phyloP scores from a whole-genome alignment of 495 filamentous ascomycete genomes.

The Cercophora sp. region DNA sequence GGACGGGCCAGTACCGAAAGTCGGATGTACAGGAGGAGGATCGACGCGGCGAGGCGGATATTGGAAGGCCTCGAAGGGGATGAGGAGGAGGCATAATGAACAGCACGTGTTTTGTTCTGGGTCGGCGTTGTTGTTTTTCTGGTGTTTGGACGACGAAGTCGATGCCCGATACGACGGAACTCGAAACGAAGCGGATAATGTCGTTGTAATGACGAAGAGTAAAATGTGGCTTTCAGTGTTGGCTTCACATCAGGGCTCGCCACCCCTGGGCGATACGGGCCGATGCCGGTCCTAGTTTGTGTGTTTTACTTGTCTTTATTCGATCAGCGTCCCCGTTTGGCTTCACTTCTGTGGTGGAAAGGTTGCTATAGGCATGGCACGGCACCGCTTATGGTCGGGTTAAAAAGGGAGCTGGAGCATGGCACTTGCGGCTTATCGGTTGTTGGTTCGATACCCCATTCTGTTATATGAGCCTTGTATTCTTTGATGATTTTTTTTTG shows the following conservation, averaged over 20 bases:
- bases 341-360: too few species aligned
- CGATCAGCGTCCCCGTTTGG: too few species aligned
- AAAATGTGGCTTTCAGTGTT: too few species aligned
- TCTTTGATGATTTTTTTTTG: slow-evolving; percentile 1
- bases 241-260: too few species aligned
- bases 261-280: too few species aligned
- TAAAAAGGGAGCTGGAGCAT: background rate
- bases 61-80: slow-evolving; percentile 56
- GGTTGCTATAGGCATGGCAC: background rate
- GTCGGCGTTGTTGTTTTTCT: background rate
- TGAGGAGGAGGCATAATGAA: background rate
- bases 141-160: background rate
- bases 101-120: too few species aligned
- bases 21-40: slow-evolving; percentile 58
- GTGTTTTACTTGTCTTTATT: too few species aligned
- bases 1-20: slow-evolving; percentile 57
- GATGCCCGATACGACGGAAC: slow-evolving; percentile 1
- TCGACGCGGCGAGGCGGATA: slow-evolving; percentile 68
- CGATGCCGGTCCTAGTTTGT: too few species aligned
- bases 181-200: slow-evolving; percentile 3
- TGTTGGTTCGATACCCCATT: slow-evolving; percentile 23
- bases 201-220: background rate
- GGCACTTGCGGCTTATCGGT: slow-evolving; percentile 3
- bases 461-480: background rate
- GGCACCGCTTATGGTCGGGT: background rate